Evolutionary conservation across 2,329 filamentous ascomycete species (phyloP).

Genomic region (Claviceps digitariae): DNA sequence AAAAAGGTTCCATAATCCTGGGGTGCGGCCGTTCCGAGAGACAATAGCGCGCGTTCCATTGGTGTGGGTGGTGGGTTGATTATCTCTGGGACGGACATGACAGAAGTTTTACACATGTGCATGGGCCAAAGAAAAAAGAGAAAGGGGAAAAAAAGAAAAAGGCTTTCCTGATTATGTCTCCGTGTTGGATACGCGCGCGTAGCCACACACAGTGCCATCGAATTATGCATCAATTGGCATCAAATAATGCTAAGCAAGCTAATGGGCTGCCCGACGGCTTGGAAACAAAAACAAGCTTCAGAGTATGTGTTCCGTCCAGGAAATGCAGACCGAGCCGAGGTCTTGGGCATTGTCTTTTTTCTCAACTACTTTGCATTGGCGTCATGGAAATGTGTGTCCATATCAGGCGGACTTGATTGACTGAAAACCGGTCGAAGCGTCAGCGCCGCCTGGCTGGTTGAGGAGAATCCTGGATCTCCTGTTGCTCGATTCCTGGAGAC

Average conservation of each 20-base stretch:
- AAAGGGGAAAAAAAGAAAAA: background rate
- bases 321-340: background rate
- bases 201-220: background rate
- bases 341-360: too few species aligned
- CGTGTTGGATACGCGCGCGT: background rate
- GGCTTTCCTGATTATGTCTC: background rate
- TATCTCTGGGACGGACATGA: background rate
- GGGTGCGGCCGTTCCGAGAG: conserved; percentile 11
- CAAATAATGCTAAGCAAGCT: background rate
- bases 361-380: background rate
- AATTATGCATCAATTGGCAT: background rate
- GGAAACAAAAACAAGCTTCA: background rate
- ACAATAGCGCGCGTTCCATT: conserved; percentile 9
- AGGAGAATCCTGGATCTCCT: background rate
- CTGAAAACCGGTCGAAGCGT: background rate
- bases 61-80: conserved; percentile 4
- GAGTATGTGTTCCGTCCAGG: background rate
- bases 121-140: background rate
- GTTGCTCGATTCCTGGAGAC: background rate
- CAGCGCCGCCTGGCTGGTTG: conserved; percentile 4
- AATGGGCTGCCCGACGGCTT: too few species aligned
- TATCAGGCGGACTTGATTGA: background rate
- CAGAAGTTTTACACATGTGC: background rate
- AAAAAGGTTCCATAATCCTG: conserved; percentile 8
- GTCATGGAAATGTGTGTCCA: background rate